Evolutionary conservation across 176 grass and related monocot species (phyloP), one percentile per base, ranked within the genome.

Genomic region (Ampelocalamus luodianensis): DNA sequence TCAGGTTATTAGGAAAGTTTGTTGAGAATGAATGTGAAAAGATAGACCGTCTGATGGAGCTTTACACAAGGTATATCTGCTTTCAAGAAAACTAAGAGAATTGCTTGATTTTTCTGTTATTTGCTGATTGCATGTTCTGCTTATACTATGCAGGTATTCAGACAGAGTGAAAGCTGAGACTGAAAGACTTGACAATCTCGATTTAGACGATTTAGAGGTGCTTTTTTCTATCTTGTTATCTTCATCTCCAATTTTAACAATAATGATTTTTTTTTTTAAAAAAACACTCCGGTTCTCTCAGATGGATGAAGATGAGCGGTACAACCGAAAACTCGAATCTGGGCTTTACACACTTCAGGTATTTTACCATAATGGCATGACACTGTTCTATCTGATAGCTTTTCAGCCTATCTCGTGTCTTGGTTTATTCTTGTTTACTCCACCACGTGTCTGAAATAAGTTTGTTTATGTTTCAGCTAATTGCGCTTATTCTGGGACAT

Each of bases 1-100:
- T 95, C 34, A 91, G 96, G 62, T 82, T 98, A 82, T 59, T 98
- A 79, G 90, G 89, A 76, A 98, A 98, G 87, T 98, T 98, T 90
- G 91, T 98, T 58, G 96, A 98, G 89, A 95, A 93, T 53, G 96
- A 98, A 85, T 98, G 93, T 53, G 96, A 98, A 87, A 98, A 98
- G 72, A 93, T 98, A 86, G 96, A 98, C 64, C 78, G 93, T 23
- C 82, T 98, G 34, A 93, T 98, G 96, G 96, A 98, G 83, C 87
- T 98, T 10, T 98, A 95, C 77, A 87, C 67, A 85, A 84, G 93
- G 93, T 95, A 89, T 71, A 65, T 62, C 22, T 85, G 38, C 7
- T 80, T 51, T 69, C 10, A 40, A 74, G 59, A 83, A 80, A 74
- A 81, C 12, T 48, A 58, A 72, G 51, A 20, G 26, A 32, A 16